Conservation (phyloP, 169 alveolate species). For the Besnoitia besnoiti region DNA sequence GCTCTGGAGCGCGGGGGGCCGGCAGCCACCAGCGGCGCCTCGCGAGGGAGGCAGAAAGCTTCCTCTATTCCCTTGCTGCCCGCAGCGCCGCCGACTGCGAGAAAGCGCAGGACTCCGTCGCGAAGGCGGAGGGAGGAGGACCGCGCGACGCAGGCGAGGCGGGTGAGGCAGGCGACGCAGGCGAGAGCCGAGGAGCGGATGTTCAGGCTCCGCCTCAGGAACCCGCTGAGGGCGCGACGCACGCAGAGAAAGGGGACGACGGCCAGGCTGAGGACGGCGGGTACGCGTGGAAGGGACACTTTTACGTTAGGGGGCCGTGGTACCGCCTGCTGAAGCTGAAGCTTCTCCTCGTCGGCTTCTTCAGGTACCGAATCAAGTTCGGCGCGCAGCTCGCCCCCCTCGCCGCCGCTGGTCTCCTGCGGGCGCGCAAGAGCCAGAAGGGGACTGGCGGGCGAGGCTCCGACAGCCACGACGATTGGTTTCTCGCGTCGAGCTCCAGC, state of each 20-base stretch:
- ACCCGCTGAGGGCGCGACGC: neutral
- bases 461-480: neutral
- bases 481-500: neutral
- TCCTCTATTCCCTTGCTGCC: neutral
- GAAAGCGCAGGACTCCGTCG: neutral
- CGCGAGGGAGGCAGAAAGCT: neutral
- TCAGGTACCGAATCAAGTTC: neutral
- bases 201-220: neutral
- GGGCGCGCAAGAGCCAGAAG: neutral
- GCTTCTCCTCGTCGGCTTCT: conserved; percentile 16
- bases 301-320: conserved; percentile 32
- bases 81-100: neutral
- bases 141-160: neutral
- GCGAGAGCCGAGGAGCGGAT: neutral
- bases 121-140: neutral
- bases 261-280: neutral
- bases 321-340: conserved; percentile 1
- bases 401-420: neutral
- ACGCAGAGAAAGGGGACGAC: neutral
- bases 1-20: neutral
- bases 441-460: neutral
- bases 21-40: neutral
- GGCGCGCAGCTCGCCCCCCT: neutral
- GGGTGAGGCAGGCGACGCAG: neutral
- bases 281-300: neutral